Evolutionary conservation across 805 yeast species (phyloP), one percentile per base, ranked within the genome.

Genomic region (Suhomyces sp.): DNA sequence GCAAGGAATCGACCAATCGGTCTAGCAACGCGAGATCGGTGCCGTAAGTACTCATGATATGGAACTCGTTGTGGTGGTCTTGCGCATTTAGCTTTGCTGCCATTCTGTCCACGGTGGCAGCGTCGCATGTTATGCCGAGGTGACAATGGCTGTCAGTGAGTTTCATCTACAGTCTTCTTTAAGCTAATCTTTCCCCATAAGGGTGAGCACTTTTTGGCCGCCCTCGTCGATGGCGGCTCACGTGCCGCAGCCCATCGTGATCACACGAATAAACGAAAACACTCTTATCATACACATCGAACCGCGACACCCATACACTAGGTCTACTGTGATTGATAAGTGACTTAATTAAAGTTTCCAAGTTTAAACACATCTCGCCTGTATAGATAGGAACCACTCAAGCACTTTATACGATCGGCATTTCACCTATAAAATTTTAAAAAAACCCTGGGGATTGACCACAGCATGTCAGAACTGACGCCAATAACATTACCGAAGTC

Each of bases 401-500:
- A 37, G 9, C 19, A 37, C 22, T 17, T 19, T 37, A 3, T 22
- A 5, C 40, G 6, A 17, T 17, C n/a, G 40, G n/a, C 8, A 9
- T 35, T 15, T 17, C 17, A 35, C 17, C 20, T 15, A 1, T 8
- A 35, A 7, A n/a, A 10, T 37, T n/a, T n/a, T n/a, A 10, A 17
- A 17, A 37, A 15, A 19, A 37, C n/a, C 15, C 41, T n/a, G n/a
- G n/a, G n/a, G n/a, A 19, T 17, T 19, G 17, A 10, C 17, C n/a
- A 37, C 22, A 35, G 40, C 40, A 68, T 67, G 73, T 60, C 72
- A 21, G 67, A 62, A 39, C 53, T 69, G 65, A 82, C 89, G 4
- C 71, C 78, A 10, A 68, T 86, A 31, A 68, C 71, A 35, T 68
- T 87, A 37, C 90, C 93, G n/a, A 65, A 72, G 46, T 79, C 84